These are phyloP conservation scores for Polytrichum commune DNA, from an alignment of 225 moss, liverwort and hornwort species.

Conservation along the genomic window DNA sequence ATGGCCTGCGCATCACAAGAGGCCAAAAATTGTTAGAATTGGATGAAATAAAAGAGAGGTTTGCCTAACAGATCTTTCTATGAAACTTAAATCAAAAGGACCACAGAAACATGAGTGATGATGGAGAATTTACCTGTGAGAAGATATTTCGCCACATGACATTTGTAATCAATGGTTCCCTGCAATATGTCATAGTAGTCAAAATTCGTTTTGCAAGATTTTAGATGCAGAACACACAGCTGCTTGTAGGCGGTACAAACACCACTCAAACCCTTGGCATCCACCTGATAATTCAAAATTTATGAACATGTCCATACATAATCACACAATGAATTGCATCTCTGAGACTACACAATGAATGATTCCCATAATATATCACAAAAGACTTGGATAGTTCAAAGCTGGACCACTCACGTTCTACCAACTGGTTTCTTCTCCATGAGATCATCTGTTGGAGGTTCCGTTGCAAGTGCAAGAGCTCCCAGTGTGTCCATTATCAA, in stretches of 20 bases:
- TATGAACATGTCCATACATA: no score
- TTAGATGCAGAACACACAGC: no score
- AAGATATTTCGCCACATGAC: slow-evolving; percentile 95
- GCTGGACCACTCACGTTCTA: slow-evolving; percentile 31
- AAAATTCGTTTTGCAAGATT: no score
- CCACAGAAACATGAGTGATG: not conserved
- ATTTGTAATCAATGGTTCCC: slow-evolving; percentile 89
- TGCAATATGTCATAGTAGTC: slow-evolving; percentile 17
- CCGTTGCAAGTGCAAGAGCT: slow-evolving; percentile 96
- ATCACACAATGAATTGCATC: no score
- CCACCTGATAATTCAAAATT: no score
- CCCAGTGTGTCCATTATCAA: slow-evolving; percentile 97
- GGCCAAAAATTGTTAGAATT: not conserved
- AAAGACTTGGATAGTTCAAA: no score
- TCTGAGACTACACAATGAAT: no score
- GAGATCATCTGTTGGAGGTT: slow-evolving; percentile 92
- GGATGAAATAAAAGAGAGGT: not conserved
- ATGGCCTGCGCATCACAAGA: slow-evolving; percentile 39
- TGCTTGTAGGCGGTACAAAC: no score
- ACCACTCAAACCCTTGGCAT: no score
- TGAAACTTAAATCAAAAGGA: not conserved
- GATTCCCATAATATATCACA: no score
- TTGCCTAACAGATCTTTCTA: not conserved
- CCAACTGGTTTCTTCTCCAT: slow-evolving; percentile 74
- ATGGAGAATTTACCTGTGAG: slow-evolving; percentile 45